Conservation (phyloP, 768 basidiomycete species). For the Leccinum pellstonianum region DNA sequence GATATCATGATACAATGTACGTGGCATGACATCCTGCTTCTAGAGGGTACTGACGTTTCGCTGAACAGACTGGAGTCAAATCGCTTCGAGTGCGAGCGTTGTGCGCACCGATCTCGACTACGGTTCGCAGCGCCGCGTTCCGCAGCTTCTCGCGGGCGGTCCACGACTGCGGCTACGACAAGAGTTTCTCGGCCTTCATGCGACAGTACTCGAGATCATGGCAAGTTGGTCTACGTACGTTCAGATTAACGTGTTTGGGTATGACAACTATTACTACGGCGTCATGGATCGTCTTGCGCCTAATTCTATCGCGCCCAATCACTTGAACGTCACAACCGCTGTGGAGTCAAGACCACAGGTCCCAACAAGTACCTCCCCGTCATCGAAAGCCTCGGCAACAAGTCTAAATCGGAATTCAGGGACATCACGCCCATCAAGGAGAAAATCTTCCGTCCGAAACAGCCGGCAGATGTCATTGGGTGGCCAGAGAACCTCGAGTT, state of each 20-base stretch:
- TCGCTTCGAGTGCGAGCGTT: slow-evolving; percentile 37
- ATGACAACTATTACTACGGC: slow-evolving; percentile 90
- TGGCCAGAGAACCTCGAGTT: slow-evolving; percentile 70
- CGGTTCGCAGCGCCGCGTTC: neutral
- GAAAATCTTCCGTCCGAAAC: slow-evolving; percentile 67
- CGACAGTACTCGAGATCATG: slow-evolving; percentile 81
- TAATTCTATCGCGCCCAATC: slow-evolving; percentile 81
- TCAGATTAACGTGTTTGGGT: slow-evolving; percentile 88
- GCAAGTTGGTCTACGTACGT: slow-evolving; percentile 86
- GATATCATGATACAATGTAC: slow-evolving; percentile 27
- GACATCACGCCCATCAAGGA: slow-evolving; percentile 61
- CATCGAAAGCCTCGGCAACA: slow-evolving; percentile 60
- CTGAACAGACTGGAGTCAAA: slow-evolving; percentile 72
- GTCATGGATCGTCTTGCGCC: slow-evolving; percentile 89
- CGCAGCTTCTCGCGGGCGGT: slow-evolving; percentile 56
- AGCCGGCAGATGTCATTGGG: slow-evolving; percentile 72
- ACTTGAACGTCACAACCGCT: slow-evolving; percentile 88
- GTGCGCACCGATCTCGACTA: neutral
- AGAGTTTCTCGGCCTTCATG: slow-evolving; percentile 74
- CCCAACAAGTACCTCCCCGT: slow-evolving; percentile 86
- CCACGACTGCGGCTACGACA: slow-evolving; percentile 89
- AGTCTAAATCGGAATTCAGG: slow-evolving; percentile 70
- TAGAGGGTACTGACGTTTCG: neutral
- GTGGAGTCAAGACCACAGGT: slow-evolving; percentile 73
- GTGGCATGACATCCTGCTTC: neutral